A percentile compares a stretch with the other conserved stretches of the same genome.
These are phyloP conservation scores for Aphanomyces astaci DNA, from an alignment of 352 stramenopile species.

Conservation along the genomic window DNA sequence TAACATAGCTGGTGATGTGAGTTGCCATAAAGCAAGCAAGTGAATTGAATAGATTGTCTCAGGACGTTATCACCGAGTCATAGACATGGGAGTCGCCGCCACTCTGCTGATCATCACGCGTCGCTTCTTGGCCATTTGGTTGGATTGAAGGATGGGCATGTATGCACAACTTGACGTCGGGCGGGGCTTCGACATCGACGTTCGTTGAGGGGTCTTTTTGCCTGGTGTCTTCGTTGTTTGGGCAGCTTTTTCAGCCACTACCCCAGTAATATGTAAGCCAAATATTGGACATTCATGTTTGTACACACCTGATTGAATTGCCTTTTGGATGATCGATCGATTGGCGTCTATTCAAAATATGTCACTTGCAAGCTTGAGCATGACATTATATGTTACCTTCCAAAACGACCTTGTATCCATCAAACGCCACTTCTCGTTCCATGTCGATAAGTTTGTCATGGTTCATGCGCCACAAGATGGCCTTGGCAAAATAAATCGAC, in stretches of 20 bases:
- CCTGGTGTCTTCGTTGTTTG: slow-evolving; percentile 1
- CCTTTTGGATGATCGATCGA: slow-evolving; percentile 25
- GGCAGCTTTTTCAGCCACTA: background rate
- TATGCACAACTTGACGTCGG: background rate
- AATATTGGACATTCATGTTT: too few species aligned
- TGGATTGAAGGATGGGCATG: slow-evolving; percentile 16
- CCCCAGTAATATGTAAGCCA: background rate
- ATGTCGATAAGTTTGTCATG: slow-evolving; percentile 31
- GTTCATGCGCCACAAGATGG: slow-evolving; percentile 33
- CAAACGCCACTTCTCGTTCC: background rate
- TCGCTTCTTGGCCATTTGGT: slow-evolving; percentile 13
- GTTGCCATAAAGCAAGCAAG: too few species aligned
- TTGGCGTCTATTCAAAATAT: slow-evolving; percentile 16
- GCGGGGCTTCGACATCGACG: background rate
- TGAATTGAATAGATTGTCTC: background rate
- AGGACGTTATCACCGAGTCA: background rate
- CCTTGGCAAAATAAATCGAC: slow-evolving; percentile 16
- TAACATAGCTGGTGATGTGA: too few species aligned
- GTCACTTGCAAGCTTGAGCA: background rate
- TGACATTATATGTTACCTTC: too few species aligned
- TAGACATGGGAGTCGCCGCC: background rate
- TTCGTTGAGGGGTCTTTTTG: background rate
- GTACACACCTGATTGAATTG: slow-evolving; percentile 27
- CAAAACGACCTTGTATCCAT: slow-evolving; percentile 29
- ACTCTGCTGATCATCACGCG: slow-evolving; percentile 12